Evolutionary conservation across 129 eudicot genomes (phyloP), one percentile per base, ranked within the genome.

Genomic region (Kitagawia praeruptora): DNA sequence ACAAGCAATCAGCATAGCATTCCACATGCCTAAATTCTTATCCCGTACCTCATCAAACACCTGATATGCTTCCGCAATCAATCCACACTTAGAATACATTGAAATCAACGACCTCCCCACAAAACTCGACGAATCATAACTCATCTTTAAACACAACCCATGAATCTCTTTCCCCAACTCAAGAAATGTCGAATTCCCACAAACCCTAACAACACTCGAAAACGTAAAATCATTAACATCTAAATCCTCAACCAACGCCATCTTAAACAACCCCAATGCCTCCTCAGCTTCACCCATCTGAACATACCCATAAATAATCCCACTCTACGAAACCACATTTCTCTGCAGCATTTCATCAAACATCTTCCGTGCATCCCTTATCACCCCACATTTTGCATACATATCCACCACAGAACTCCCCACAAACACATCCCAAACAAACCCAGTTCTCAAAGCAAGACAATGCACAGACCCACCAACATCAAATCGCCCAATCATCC

Each of bases 321-420:
- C 96, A 81, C 91, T 90, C 98, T 97, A 94, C 53, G 97, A 89
- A 78, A 94, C 98, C 80, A 92, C 96, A 86, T 92, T 94, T 75
- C 87, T 92, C 61, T 67, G 81, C 15, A 96, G 96, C 97, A 94
- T 94, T 87, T 84, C 91, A 77, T 92, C 96, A 54, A 94, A 94
- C 97, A 90, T 44, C 77, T 87, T 94, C 81, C 98, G 84, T 2
- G 97, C 96, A 79, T 87, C 91, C 70, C 70, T 54, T 45, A 92
- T 73, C 66, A 77, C 80, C 76, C 97, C 97, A 75, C 97, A 94
- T 78, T 94, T 94, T 0, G 91, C 91, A 58, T 92, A 94, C 97
- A 91, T 88, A 81, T 94, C 93, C n/a, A 88, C 90, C 67, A 92
- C 75, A 49, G 97, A 92, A 85, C 98, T 94, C 81, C 89, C 98